Evolutionary conservation across 345 rosid species (phyloP).

Genomic region (Bretschneidera sinensis): DNA sequence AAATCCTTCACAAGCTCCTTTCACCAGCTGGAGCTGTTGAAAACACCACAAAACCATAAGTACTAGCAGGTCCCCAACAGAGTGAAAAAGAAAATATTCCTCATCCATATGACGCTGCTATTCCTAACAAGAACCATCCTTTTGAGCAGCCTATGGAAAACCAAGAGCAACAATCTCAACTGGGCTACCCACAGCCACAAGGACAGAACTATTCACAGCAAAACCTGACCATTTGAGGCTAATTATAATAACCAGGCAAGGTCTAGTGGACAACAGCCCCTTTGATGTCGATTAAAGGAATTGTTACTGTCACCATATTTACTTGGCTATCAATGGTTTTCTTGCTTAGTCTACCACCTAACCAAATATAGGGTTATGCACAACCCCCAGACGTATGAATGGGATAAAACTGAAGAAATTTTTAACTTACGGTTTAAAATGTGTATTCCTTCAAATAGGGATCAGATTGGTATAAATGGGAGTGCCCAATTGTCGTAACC

Average conservation of each 20-base stretch:
- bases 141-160: constrained; percentile 11
- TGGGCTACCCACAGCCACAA: constrained; percentile 25
- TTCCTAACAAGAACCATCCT: neutral
- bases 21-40: neutral
- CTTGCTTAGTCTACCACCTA: neutral
- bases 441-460: too few species aligned
- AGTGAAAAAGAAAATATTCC: constrained; percentile 8
- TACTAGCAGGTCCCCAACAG: neutral
- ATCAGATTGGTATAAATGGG: too few species aligned
- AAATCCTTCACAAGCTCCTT: constrained; percentile 14
- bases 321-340: constrained; percentile 20
- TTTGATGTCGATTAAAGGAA: constrained; percentile 19
- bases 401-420: too few species aligned
- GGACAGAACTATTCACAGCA: constrained; percentile 20
- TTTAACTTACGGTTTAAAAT: too few species aligned
- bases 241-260: constrained; percentile 19
- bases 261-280: constrained; percentile 16
- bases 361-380: too few species aligned
- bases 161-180: constrained; percentile 19
- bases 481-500: too few species aligned
- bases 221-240: constrained; percentile 33
- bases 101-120: constrained; percentile 13
- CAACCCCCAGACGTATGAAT: too few species aligned
- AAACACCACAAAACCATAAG: neutral
- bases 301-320: constrained; percentile 1